These are phyloP conservation scores for Neurospora sp. DNA, from an alignment of 495 filamentous ascomycete genomes.

Conservation along the genomic window DNA sequence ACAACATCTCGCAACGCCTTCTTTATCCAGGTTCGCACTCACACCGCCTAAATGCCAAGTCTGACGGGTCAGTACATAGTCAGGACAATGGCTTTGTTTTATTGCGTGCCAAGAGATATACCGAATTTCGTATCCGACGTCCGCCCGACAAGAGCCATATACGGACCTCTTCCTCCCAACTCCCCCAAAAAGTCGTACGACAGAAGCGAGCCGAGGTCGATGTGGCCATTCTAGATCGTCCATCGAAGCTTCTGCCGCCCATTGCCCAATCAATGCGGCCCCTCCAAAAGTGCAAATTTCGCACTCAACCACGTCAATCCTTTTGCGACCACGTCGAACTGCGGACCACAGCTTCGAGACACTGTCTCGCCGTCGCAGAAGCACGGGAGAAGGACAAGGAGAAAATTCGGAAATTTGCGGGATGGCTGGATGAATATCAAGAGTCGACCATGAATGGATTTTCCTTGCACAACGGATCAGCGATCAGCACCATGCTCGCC, in stretches of 20 bases:
- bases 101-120: neutral
- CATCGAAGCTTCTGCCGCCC: neutral
- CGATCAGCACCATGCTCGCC: neutral
- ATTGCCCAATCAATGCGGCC: neutral
- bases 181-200: neutral
- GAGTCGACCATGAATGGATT: neutral
- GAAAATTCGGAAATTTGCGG: neutral
- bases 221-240: neutral
- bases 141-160: neutral
- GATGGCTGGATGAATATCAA: neutral
- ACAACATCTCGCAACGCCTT: neutral
- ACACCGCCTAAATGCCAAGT: neutral
- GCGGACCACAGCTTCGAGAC: neutral
- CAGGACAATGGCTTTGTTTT: neutral
- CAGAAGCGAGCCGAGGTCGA: neutral
- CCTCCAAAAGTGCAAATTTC: neutral
- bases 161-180: neutral
- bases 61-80: neutral
- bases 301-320: neutral
- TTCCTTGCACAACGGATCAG: neutral
- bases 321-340: neutral
- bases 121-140: neutral
- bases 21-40: neutral
- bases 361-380: neutral
- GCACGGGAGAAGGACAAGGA: neutral